Evolutionary conservation across 2,329 filamentous ascomycete genomes (phyloP), one percentile per base, ranked within the genome.

Genomic region (Pyricularia grisea): DNA sequence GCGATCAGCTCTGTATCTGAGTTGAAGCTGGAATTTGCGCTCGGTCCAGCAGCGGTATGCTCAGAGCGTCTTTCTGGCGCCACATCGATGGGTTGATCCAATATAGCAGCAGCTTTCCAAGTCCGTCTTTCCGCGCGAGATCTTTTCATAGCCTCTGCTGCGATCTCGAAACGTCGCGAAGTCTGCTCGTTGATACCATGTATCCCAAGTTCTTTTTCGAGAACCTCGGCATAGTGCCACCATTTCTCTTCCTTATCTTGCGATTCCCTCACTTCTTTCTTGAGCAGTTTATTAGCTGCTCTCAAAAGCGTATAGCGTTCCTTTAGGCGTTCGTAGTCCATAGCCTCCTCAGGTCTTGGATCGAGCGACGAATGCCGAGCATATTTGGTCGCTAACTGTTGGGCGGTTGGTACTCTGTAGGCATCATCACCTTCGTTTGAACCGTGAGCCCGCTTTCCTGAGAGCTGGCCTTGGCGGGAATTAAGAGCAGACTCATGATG

Each of bases 191-290:
- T 31, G 25, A 11, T 50, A 4, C 27, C 42, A 20, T 60, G 27
- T 58, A 58, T 67, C 3, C 55, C 66, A 12, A 68, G 27, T 58
- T 68, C 27, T 63, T 63, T 69, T 65, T 23, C 68, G 70, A 4
- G 76, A 74, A 31, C 30, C 55, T 61, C 67, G 30, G 55, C 55
- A 33, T 68, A 68, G 20, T 25, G 27, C 28, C 60, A 27, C 67
- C 67, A 68, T 10, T 27, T 31, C 31, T 36, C 27, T 23, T 68
- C 67, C 1, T 61, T 68, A 23, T 42, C 31, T 14, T 63, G 58
- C 11, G 67, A 30, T 17, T 20, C 12, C 12, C 55, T 33, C 20
- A 28, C 14, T 30, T 61, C 27, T 12, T 33, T 25, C 31, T 63
- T 61, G 27, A 64, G 55, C 31, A 20, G 23, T 63, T 63, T 63